Evolutionary conservation across 371 early-diverging fungal species (phyloP), one percentile per base, ranked within the genome.

Genomic region (Globomyces sp.): DNA sequence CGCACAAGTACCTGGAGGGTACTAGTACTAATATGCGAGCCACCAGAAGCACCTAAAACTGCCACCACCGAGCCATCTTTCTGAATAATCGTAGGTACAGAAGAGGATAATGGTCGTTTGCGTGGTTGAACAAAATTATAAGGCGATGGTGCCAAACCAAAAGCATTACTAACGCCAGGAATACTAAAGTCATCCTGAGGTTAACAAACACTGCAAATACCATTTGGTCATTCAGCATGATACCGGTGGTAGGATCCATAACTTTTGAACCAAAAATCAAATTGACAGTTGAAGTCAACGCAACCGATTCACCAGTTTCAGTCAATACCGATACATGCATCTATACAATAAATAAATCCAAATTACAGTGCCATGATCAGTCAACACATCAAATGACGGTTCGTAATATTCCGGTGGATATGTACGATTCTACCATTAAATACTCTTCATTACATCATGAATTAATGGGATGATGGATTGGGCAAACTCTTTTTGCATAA

Each of bases 181-280:
- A 93, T 92, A 57, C 92, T 90, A 73, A 99, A 99, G 71, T 99
- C 99, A 74, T 99, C 99, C 75, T 74, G 45, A 11, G 4, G 24
- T 50, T 51, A 50, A 40, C 8, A 9, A 46, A 59, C 24, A 24
- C 8, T 59, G 48, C 11, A 40, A 24, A 11, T 57, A 69, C 71
- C 91, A 99, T 97, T 71, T 98, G 88, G 74, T 99, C 87, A 79
- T 99, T 99, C 45, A 99, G 80, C 45, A 99, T 89, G 40, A 99
- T 85, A n/a, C 99, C 99, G 0, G 99, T 95, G 11, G 67, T 77
- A 1, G 87, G 87, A 74, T 99, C 96, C 89, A 99, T 86, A 13
- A 99, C 70, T 47, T 89, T 89, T 2, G 96, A 89, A 0, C 99
- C 99, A 83, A 98, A 99, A 24, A 89, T 71, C 11, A 96, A 77